A percentile compares a stretch with the other conserved stretches of the same genome.
Conservation (phyloP, 2,329 filamentous ascomycete genomes). For the Hypoxylon sp. region DNA sequence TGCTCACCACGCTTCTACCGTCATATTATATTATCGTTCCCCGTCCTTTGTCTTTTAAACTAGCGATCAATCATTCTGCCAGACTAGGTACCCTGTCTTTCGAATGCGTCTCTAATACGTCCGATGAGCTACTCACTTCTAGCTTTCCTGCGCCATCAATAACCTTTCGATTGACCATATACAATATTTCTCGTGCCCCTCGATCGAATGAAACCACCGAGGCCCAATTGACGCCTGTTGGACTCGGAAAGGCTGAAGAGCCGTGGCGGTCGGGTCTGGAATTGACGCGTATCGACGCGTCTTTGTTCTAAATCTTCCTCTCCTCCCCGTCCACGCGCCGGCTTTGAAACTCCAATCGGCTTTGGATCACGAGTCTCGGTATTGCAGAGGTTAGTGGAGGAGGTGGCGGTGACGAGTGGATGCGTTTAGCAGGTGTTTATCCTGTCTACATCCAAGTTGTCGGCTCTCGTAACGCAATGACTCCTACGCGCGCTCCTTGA, state of each 20-base stretch:
- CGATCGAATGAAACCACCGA: neutral
- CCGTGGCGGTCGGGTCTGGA: neutral
- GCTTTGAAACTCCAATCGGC: neutral
- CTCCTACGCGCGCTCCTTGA: constrained; percentile 21
- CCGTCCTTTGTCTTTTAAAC: neutral
- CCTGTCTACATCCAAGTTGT: constrained; percentile 1
- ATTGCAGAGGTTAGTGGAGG: constrained; percentile 9
- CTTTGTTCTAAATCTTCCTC: constrained; percentile 30
- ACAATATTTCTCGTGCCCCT: neutral
- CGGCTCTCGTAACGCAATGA: constrained; percentile 26
- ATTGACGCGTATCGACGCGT: constrained; percentile 41
- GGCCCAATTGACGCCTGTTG: neutral
- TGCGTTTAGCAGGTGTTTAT: neutral
- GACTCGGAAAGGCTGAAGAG: neutral
- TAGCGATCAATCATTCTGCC: no score
- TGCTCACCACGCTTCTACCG: neutral
- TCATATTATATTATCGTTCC: neutral
- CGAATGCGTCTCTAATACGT: neutral
- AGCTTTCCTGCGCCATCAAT: constrained; percentile 22
- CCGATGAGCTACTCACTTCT: neutral
- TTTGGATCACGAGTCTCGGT: neutral
- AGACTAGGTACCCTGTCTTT: neutral
- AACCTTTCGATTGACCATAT: constrained; percentile 3
- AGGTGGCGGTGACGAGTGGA: constrained; percentile 4
- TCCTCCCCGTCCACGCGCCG: constrained; percentile 12